phyloP scores from a whole-genome alignment of 805 yeast genomes.

The Komagataella ulmi region DNA sequence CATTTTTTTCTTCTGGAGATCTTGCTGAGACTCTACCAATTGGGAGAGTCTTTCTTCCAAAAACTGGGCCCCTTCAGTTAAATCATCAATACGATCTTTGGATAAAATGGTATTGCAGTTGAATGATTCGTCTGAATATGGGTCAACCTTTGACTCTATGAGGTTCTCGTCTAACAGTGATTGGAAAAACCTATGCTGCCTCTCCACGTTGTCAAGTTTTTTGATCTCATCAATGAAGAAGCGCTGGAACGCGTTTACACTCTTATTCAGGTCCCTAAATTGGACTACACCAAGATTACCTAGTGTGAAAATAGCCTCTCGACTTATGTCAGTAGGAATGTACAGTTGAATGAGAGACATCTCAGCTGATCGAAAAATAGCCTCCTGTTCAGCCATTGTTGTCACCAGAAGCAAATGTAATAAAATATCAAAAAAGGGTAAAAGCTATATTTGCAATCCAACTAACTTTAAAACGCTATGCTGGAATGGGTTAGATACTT shows the following conservation, averaged over 20 bases:
- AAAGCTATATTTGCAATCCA: not conserved
- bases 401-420: not conserved
- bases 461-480: not conserved
- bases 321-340: constrained; percentile 78
- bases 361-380: constrained; percentile 65
- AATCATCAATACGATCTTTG: constrained; percentile 40
- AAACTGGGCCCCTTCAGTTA: constrained; percentile 44
- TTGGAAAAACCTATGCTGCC: constrained; percentile 57
- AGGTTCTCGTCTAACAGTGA: constrained; percentile 32
- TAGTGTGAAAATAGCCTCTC: constrained; percentile 74
- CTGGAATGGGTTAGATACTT: not conserved
- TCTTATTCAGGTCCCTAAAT: constrained; percentile 76
- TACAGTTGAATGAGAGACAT: constrained; percentile 90
- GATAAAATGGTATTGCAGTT: not conserved
- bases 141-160: not conserved
- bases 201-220: constrained; percentile 71
- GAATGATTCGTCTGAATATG: constrained; percentile 23
- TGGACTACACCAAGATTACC: constrained; percentile 84
- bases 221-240: constrained; percentile 83
- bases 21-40: constrained; percentile 55
- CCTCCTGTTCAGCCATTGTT: not conserved
- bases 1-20: constrained; percentile 47
- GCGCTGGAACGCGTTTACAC: constrained; percentile 78
- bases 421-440: not conserved
- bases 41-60: constrained; percentile 67